Percentiles rank a stretch among this genome's conserved stretches.
Evolutionary conservation across 2,329 filamentous ascomycete genomes (phyloP).

Genomic region (Fusarium camptoceras): DNA sequence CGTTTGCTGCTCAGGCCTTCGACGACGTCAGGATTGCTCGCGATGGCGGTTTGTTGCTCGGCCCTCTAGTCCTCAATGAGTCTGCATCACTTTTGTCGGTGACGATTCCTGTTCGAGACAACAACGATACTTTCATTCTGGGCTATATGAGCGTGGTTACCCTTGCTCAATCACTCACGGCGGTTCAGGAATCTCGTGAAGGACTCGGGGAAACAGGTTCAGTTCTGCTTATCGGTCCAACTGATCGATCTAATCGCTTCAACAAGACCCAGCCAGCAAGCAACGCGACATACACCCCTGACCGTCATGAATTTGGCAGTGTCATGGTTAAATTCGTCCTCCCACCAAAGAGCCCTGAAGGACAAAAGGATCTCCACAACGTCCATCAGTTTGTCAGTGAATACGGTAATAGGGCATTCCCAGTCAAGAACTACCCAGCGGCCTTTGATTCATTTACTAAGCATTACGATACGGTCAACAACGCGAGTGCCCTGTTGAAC

Average conservation of each 20-base stretch:
- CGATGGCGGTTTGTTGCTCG: slow-evolving; percentile 75
- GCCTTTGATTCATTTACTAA: slow-evolving; percentile 69
- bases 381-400: slow-evolving; percentile 50
- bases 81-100: slow-evolving; percentile 82
- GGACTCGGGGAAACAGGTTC: slow-evolving; percentile 78
- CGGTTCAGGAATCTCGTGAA: slow-evolving; percentile 71
- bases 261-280: slow-evolving; percentile 57
- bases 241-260: slow-evolving; percentile 74
- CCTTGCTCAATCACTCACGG: slow-evolving; percentile 72
- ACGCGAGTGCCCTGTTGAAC: slow-evolving; percentile 75
- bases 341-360: slow-evolving; percentile 60
- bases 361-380: slow-evolving; percentile 61
- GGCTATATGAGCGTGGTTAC: slow-evolving; percentile 88
- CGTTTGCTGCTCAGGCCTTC: slow-evolving; percentile 62
- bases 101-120: slow-evolving; percentile 80
- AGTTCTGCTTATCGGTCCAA: slow-evolving; percentile 77
- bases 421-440: slow-evolving; percentile 71
- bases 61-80: slow-evolving; percentile 78
- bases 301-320: slow-evolving; percentile 54
- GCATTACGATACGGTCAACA: slow-evolving; percentile 66
- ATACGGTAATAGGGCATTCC: slow-evolving; percentile 64
- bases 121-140: slow-evolving; percentile 70
- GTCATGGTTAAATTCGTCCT: slow-evolving; percentile 70
- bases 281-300: slow-evolving; percentile 58
- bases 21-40: slow-evolving; percentile 62